Conservation (phyloP, 169 alveolate species). For the Plasmodium billcollinsi region DNA sequence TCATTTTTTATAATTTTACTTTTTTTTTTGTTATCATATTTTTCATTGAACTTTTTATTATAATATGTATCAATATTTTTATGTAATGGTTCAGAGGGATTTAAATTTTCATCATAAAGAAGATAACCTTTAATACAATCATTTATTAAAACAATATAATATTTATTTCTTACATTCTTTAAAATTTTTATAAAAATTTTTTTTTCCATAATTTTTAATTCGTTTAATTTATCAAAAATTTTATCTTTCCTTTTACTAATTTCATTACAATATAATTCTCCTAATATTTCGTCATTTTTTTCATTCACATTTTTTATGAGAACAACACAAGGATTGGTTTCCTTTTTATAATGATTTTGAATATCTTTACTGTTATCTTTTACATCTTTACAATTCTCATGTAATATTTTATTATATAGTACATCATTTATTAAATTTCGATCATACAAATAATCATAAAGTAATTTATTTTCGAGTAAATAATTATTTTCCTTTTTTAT, state of each 20-base stretch:
- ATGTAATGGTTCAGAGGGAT: neutral
- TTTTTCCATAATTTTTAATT: slow-evolving; percentile 59
- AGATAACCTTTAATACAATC: slow-evolving; percentile 72
- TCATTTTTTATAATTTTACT: neutral
- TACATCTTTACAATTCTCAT: neutral
- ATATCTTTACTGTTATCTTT: neutral
- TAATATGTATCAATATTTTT: neutral
- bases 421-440: slow-evolving; percentile 33
- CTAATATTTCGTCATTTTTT: slow-evolving; percentile 18
- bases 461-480: slow-evolving; percentile 47
- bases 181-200: slow-evolving; percentile 62
- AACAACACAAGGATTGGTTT: slow-evolving; percentile 26
- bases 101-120: slow-evolving; percentile 37
- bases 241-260: slow-evolving; percentile 70
- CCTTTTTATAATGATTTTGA: neutral
- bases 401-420: slow-evolving; percentile 22
- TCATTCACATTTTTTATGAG: slow-evolving; percentile 48
- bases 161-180: slow-evolving; percentile 74
- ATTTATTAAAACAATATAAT: slow-evolving; percentile 63
- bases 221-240: slow-evolving; percentile 61
- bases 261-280: slow-evolving; percentile 62
- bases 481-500: slow-evolving; percentile 72
- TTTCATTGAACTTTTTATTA: neutral
- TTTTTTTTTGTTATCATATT: neutral
- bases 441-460: slow-evolving; percentile 42